Conservation (phyloP, 2,329 filamentous ascomycete genomes). For the Knufia petricola region DNA sequence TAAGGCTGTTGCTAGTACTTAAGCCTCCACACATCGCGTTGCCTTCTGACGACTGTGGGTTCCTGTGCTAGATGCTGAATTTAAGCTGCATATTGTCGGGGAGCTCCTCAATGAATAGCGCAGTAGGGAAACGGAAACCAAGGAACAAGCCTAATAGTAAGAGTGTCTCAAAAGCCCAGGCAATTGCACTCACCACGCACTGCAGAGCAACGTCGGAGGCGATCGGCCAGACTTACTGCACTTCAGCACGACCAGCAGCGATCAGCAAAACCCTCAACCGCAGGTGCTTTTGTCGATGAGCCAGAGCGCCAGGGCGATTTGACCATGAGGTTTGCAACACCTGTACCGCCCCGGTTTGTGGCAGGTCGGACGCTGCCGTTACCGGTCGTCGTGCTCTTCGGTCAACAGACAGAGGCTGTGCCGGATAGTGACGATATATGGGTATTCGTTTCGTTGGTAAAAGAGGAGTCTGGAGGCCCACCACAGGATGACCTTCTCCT, state of each 20-base stretch:
- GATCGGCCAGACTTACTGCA: neutral
- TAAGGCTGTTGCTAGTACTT: no score
- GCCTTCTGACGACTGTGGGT: no score
- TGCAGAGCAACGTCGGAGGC: neutral
- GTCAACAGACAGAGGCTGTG: neutral
- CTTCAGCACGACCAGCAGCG: neutral
- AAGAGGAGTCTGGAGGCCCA: conserved; percentile 15
- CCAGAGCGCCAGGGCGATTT: neutral
- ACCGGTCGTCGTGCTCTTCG: conserved; percentile 4
- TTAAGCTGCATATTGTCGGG: no score
- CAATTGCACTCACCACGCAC: neutral
- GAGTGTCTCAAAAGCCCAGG: neutral
- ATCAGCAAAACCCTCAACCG: neutral
- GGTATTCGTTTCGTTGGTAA: conserved; percentile 19
- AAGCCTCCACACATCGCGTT: no score
- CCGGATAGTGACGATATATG: conserved; percentile 11
- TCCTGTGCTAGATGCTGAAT: no score
- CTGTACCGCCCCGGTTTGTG: neutral
- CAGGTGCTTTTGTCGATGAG: neutral
- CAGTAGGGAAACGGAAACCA: neutral
- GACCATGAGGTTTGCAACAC: neutral
- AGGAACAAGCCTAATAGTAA: neutral
- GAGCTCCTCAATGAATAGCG: neutral
- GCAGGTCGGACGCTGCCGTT: neutral
- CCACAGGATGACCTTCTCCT: conserved; percentile 16